Evolutionary conservation across 306 rosid species (phyloP).

Genomic region (Trifolium dubium): DNA sequence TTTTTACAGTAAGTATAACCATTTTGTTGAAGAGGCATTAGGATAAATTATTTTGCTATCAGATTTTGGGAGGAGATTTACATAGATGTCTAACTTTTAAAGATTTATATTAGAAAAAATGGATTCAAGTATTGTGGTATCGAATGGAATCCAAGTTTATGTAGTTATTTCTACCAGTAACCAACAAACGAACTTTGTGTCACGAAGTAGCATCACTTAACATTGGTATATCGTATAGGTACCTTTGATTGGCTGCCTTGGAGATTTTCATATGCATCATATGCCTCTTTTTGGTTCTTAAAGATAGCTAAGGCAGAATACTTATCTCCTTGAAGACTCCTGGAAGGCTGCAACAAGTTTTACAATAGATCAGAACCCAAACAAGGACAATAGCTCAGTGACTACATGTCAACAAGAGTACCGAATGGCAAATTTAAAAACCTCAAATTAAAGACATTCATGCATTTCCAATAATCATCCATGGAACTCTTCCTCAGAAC

Average conservation of each 20-base stretch:
- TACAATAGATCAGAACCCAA: slow-evolving; percentile 32
- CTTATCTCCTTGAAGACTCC: slow-evolving; percentile 47
- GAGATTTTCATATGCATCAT: slow-evolving; percentile 59
- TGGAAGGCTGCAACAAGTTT: slow-evolving; percentile 58
- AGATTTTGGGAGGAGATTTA: slow-evolving; percentile 10
- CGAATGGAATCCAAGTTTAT: slow-evolving; percentile 10
- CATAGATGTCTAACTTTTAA: neutral
- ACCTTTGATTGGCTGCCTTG: slow-evolving; percentile 65
- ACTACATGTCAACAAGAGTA: slow-evolving; percentile 34
- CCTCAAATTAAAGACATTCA: slow-evolving; percentile 16
- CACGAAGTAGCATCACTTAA: slow-evolving; percentile 6
- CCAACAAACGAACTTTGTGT: slow-evolving; percentile 3
- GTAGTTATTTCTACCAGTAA: slow-evolving; percentile 21
- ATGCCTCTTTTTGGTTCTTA: slow-evolving; percentile 63
- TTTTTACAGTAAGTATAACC: neutral
- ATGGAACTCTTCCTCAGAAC: slow-evolving; percentile 18
- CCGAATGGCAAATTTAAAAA: slow-evolving; percentile 15
- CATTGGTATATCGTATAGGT: slow-evolving; percentile 6
- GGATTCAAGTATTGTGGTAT: neutral
- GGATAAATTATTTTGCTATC: slow-evolving; percentile 5
- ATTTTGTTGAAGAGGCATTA: slow-evolving; percentile 7
- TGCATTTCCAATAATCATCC: slow-evolving; percentile 20
- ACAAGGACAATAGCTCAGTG: slow-evolving; percentile 10
- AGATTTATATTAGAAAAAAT: neutral
- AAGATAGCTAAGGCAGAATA: slow-evolving; percentile 69